These are phyloP conservation scores for Metschnikowia gruessii DNA, from an alignment of 805 yeast genomes.

Conservation along the genomic window DNA sequence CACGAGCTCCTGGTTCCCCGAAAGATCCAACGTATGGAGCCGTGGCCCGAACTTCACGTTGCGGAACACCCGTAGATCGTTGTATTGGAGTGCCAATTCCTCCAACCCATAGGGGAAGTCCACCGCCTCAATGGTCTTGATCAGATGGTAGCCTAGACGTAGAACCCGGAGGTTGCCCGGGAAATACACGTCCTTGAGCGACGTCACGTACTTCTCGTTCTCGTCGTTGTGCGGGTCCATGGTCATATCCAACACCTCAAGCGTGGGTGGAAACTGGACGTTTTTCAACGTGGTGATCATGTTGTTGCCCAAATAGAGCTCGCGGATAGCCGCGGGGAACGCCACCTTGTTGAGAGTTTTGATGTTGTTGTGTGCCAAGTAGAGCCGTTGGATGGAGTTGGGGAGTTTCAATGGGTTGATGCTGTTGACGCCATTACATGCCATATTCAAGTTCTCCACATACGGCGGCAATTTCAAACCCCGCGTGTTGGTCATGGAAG, in stretches of 20 bases:
- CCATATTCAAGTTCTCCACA: slow-evolving; percentile 31
- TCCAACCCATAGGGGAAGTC: slow-evolving; percentile 38
- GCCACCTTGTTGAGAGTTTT: slow-evolving; percentile 43
- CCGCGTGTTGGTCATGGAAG: slow-evolving; percentile 44
- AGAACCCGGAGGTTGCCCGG: slow-evolving; percentile 36
- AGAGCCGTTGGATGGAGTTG: slow-evolving; percentile 36
- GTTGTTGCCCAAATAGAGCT: slow-evolving; percentile 42
- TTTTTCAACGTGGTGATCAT: slow-evolving; percentile 44
- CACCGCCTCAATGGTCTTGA: slow-evolving; percentile 36
- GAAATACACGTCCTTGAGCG: slow-evolving; percentile 40
- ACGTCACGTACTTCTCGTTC: slow-evolving; percentile 41
- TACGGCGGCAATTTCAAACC: slow-evolving; percentile 40
- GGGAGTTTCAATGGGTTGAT: slow-evolving; percentile 45
- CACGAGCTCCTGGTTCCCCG: slow-evolving; percentile 41
- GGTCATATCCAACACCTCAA: slow-evolving; percentile 41
- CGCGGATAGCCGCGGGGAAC: slow-evolving; percentile 35
- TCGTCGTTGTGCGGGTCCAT: slow-evolving; percentile 42
- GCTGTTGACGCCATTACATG: slow-evolving; percentile 43
- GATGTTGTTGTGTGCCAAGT: slow-evolving; percentile 40
- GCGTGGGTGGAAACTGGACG: slow-evolving; percentile 37
- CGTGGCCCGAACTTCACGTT: slow-evolving; percentile 37
- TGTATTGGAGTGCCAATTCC: slow-evolving; percentile 35
- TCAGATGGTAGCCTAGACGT: slow-evolving; percentile 39
- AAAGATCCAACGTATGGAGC: slow-evolving; percentile 34
- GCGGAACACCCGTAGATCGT: slow-evolving; percentile 37